A percentile compares a stretch with the other conserved stretches of the same genome.
Conservation (phyloP, 2,329 filamentous ascomycete genomes). For the Diplodia sapinea region DNA sequence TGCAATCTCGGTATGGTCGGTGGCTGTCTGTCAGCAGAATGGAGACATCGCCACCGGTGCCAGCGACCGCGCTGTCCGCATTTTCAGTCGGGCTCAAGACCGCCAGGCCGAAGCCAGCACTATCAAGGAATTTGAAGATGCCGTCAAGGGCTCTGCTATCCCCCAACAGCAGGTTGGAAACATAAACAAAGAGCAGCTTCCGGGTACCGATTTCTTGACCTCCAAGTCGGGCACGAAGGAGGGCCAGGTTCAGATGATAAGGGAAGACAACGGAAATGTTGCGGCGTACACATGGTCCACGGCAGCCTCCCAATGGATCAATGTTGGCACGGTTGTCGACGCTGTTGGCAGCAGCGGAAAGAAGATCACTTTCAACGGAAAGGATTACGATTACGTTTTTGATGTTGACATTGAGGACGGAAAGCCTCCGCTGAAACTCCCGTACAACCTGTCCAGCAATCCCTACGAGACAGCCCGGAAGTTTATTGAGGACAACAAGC, state of each 20-base stretch:
- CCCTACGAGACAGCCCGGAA: conserved; percentile 90
- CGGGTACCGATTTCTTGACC: conserved; percentile 83
- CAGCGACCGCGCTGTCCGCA: conserved; percentile 82
- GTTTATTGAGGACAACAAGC: conserved; percentile 86
- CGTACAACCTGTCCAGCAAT: conserved; percentile 90
- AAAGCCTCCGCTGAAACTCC: conserved; percentile 89
- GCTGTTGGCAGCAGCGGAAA: conserved; percentile 78
- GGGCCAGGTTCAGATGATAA: conserved; percentile 92
- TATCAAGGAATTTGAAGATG: conserved; percentile 77
- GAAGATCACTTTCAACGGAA: conserved; percentile 70
- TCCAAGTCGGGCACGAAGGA: conserved; percentile 90
- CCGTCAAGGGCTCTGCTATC: conserved; percentile 82
- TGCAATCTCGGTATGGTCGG: conserved; percentile 93
- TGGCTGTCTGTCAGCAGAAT: conserved; percentile 79
- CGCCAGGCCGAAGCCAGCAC: conserved; percentile 72
- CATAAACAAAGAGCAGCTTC: conserved; percentile 90
- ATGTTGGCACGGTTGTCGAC: conserved; percentile 93
- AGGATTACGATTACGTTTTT: conserved; percentile 95
- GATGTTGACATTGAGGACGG: conserved; percentile 96
- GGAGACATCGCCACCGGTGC: conserved; percentile 94
- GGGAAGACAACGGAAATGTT: conserved; percentile 78
- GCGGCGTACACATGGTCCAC: conserved; percentile 88
- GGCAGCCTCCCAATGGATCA: conserved; percentile 71
- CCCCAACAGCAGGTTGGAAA: conserved; percentile 78
- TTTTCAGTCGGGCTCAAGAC: conserved; percentile 77